These are phyloP conservation scores for Nemania bipapillata DNA, from an alignment of 2,329 filamentous ascomycete genomes.

Conservation along the genomic window DNA sequence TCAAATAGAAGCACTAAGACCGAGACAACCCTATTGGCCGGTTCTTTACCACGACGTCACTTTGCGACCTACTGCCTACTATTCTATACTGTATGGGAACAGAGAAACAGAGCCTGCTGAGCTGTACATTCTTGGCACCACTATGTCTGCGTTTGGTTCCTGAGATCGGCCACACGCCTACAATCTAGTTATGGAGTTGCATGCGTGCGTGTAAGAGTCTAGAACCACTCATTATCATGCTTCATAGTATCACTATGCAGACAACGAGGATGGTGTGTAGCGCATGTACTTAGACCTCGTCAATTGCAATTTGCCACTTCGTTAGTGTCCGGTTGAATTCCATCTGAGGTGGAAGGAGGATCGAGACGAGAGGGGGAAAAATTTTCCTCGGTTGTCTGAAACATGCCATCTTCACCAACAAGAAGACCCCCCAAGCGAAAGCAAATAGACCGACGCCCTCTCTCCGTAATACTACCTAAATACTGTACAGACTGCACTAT, in stretches of 20 bases:
- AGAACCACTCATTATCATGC: conserved; percentile 25
- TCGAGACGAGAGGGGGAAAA: conserved; percentile 38
- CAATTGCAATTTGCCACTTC: conserved; percentile 33
- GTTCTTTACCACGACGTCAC: conserved; percentile 28
- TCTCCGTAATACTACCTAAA: neutral
- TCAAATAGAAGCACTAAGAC: conserved; percentile 36
- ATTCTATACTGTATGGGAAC: neutral
- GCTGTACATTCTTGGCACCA: conserved; percentile 35
- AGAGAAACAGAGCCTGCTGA: conserved; percentile 15
- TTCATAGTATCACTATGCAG: conserved; percentile 34
- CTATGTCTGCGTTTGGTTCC: conserved; percentile 22
- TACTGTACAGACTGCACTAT: neutral
- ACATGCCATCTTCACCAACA: conserved; percentile 40
- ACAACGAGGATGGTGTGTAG: conserved; percentile 22
- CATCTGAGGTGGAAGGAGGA: conserved; percentile 24
- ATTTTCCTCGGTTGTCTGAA: conserved; percentile 41
- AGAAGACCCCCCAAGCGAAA: conserved; percentile 39
- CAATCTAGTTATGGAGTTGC: conserved; percentile 13
- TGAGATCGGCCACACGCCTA: conserved; percentile 24
- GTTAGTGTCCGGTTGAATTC: conserved; percentile 30
- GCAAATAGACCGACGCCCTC: conserved; percentile 29
- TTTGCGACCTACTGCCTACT: no score
- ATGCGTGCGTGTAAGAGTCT: conserved; percentile 17
- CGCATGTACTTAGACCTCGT: conserved; percentile 12
- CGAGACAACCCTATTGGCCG: conserved; percentile 25